Conservation (phyloP, 2,329 filamentous ascomycete genomes). For the Penicillium thymicola region DNA sequence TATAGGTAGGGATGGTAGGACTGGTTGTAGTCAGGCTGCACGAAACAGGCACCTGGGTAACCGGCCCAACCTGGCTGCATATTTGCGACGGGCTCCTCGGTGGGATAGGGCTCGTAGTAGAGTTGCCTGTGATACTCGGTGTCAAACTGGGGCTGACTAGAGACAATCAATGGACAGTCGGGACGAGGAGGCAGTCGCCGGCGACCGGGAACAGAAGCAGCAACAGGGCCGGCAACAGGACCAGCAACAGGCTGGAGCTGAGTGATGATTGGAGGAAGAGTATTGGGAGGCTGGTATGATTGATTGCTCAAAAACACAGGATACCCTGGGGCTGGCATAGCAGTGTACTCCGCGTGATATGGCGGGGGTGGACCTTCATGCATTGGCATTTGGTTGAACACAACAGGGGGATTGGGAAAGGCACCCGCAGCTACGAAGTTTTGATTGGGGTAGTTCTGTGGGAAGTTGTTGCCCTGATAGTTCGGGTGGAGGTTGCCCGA, state of each 20-base stretch:
- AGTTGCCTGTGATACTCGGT: neutral
- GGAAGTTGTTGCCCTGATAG: neutral
- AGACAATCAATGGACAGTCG: slow-evolving; percentile 7
- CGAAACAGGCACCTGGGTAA: neutral
- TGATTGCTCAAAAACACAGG: neutral
- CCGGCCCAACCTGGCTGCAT: neutral
- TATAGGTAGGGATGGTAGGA: neutral
- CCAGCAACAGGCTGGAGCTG: neutral
- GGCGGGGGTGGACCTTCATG: neutral
- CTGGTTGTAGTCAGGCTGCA: slow-evolving; percentile 1
- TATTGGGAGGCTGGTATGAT: neutral
- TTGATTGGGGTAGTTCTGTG: neutral
- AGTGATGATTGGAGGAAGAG: slow-evolving; percentile 5
- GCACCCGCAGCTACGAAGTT: neutral
- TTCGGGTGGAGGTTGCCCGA: neutral
- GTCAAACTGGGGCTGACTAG: slow-evolving; percentile 7
- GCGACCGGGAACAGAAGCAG: neutral
- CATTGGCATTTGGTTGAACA: slow-evolving; percentile 1
- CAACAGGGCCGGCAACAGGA: neutral
- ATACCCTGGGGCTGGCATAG: neutral
- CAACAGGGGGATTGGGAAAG: neutral
- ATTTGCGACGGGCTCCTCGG: neutral
- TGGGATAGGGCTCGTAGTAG: neutral
- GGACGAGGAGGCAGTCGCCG: neutral
- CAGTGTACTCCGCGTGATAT: neutral